These are phyloP conservation scores for Paracorniculantispora psalliotae DNA, from an alignment of 2,329 filamentous ascomycete species.

Conservation along the genomic window DNA sequence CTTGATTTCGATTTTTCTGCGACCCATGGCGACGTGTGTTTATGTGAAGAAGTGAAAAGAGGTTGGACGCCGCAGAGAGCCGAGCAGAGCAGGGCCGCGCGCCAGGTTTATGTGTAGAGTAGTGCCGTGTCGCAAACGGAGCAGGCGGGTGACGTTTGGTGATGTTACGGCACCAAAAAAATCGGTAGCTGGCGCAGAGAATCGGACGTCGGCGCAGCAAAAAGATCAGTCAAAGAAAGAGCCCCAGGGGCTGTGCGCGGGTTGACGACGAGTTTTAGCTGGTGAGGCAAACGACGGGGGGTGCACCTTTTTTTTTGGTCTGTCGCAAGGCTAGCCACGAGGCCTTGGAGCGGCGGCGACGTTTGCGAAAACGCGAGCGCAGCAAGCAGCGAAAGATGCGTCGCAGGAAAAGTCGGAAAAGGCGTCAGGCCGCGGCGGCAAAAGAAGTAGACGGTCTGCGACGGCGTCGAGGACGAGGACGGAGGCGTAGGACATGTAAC, in stretches of 20 bases:
- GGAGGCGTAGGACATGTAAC: background rate
- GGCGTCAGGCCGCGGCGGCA: background rate
- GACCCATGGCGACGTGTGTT: constrained; percentile 62
- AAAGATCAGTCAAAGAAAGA: background rate
- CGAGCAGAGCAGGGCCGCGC: background rate
- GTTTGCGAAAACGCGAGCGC: background rate
- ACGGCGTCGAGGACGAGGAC: background rate
- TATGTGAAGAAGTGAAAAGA: constrained; percentile 12
- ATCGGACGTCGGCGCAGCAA: background rate
- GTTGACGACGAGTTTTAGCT: background rate
- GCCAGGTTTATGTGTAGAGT: background rate
- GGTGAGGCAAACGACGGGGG: constrained; percentile 1
- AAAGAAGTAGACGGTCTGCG: background rate
- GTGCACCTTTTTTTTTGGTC: background rate
- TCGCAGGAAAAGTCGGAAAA: background rate
- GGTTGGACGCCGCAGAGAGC: background rate
- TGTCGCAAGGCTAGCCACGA: constrained; percentile 1
- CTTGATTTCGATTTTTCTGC: constrained; percentile 99
- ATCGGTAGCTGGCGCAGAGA: background rate
- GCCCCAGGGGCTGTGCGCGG: background rate
- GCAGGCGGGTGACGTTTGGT: background rate
- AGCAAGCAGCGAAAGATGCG: background rate
- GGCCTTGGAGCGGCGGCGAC: background rate
- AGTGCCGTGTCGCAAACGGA: background rate
- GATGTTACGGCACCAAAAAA: background rate